Percentiles rank a stretch among this genome's conserved stretches.
Conservation (phyloP, 2,329 filamentous ascomycete species). For the Fusarium sp. region DNA sequence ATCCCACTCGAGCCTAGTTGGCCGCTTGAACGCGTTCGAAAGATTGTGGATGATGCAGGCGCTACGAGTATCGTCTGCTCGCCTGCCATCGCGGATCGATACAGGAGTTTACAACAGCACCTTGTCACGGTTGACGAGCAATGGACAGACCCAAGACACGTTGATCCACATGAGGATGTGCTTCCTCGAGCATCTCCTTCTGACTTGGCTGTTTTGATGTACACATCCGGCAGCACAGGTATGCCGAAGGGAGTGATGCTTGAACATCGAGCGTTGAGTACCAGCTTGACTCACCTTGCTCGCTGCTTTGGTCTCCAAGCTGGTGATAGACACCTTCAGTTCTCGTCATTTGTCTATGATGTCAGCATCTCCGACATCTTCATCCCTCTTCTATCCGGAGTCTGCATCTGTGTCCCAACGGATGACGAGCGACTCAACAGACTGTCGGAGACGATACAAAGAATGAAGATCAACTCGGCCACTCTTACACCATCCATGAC, state of each 20-base stretch:
- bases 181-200: background rate
- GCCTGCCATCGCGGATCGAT: background rate
- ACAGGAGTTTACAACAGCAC: background rate
- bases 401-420: background rate
- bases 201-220: background rate
- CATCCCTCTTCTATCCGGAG: background rate
- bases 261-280: background rate
- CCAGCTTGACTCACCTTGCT: background rate
- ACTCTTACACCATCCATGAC: background rate
- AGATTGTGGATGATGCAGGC: background rate
- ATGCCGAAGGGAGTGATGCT: background rate
- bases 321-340: background rate
- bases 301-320: background rate
- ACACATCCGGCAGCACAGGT: background rate
- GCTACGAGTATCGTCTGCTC: background rate
- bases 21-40: background rate
- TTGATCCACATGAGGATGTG: rapidly evolving
- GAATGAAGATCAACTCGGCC: background rate
- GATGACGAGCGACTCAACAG: background rate
- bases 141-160: background rate
- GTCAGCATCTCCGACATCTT: background rate
- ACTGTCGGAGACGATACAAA: background rate
- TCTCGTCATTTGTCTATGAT: background rate
- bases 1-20: background rate
- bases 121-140: background rate